phyloP scores from a whole-genome alignment of 176 grass and related monocot genomes.

The Carex pumila region DNA sequence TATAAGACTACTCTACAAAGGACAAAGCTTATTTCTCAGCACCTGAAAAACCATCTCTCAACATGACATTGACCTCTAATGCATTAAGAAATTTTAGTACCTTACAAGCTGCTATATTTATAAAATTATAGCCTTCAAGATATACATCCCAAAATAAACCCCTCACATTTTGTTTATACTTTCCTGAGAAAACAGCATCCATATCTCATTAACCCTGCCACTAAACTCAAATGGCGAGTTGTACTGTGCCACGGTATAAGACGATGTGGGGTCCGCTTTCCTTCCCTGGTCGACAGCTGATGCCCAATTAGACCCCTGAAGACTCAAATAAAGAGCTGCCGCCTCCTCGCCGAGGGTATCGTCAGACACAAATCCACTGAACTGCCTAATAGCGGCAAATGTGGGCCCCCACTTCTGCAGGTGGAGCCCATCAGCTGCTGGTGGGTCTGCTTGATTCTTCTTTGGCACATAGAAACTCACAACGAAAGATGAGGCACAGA shows the following conservation, averaged over 20 bases:
- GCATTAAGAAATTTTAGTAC: not conserved
- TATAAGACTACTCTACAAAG: not conserved
- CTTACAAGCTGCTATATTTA: not conserved
- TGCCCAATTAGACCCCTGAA: conserved; percentile 67
- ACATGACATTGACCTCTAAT: not conserved
- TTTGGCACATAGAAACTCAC: conserved; percentile 81
- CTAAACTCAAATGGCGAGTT: conserved; percentile 90
- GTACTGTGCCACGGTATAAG: conserved; percentile 85
- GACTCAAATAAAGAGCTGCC: conserved; percentile 47
- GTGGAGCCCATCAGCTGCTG: conserved; percentile 52
- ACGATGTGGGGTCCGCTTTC: conserved; percentile 22
- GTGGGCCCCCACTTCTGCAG: conserved; percentile 38
- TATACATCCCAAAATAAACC: not conserved
- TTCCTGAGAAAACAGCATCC: conserved; percentile 59
- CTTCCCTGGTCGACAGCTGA: conserved; percentile 37
- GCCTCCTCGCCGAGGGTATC: conserved; percentile 48
- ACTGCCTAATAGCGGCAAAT: conserved; percentile 65
- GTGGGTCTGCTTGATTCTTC: conserved; percentile 68
- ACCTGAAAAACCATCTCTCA: not conserved
- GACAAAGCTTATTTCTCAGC: not conserved
- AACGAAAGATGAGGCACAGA: conserved; percentile 66
- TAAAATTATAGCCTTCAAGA: not conserved
- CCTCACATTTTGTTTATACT: conserved; percentile 11
- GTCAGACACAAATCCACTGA: conserved; percentile 66
- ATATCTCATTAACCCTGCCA: conserved; percentile 88